These are phyloP conservation scores for Pythium apleroticum DNA, from an alignment of 352 stramenopile species.

Conservation along the genomic window DNA sequence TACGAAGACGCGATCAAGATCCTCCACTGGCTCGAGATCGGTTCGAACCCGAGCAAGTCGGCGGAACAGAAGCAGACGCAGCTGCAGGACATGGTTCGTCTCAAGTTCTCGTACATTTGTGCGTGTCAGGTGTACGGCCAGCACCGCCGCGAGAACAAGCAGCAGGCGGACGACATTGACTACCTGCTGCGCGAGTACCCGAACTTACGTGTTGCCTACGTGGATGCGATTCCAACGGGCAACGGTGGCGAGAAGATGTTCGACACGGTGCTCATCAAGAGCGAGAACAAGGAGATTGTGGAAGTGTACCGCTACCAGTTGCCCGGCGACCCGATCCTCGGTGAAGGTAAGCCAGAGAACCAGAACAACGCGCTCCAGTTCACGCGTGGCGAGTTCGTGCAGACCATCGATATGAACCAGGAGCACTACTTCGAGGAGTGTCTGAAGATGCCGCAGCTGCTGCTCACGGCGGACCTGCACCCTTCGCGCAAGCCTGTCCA, in stretches of 20 bases:
- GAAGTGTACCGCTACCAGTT: conserved; percentile 83
- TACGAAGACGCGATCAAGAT: conserved; percentile 89
- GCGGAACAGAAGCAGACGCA: conserved; percentile 79
- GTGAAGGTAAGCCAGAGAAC: conserved; percentile 85
- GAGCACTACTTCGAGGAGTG: conserved; percentile 87
- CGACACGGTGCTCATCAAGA: conserved; percentile 80
- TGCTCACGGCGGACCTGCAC: conserved; percentile 71
- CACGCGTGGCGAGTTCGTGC: conserved; percentile 80
- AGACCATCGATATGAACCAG: conserved; percentile 91
- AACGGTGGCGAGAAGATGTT: conserved; percentile 49
- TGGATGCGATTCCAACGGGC: conserved; percentile 60
- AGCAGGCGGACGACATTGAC: conserved; percentile 80
- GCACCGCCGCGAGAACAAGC: conserved; percentile 60
- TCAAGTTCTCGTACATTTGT: conserved; percentile 88
- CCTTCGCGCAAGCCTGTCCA: conserved; percentile 66
- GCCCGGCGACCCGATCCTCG: conserved; percentile 78
- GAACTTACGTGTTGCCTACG: conserved; percentile 84
- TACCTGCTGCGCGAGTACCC: conserved; percentile 79
- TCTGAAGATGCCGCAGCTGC: conserved; percentile 82
- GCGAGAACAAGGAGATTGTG: conserved; percentile 64
- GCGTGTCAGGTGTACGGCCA: conserved; percentile 85
- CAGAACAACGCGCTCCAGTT: conserved; percentile 84
- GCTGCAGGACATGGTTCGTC: conserved; percentile 79
- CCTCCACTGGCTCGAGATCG: conserved; percentile 83
- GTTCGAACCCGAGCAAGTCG: conserved; percentile 57